Base-by-base conservation (phyloP, 1,139 yeast species). In the Scheffersomyces segobiensis region DNA sequence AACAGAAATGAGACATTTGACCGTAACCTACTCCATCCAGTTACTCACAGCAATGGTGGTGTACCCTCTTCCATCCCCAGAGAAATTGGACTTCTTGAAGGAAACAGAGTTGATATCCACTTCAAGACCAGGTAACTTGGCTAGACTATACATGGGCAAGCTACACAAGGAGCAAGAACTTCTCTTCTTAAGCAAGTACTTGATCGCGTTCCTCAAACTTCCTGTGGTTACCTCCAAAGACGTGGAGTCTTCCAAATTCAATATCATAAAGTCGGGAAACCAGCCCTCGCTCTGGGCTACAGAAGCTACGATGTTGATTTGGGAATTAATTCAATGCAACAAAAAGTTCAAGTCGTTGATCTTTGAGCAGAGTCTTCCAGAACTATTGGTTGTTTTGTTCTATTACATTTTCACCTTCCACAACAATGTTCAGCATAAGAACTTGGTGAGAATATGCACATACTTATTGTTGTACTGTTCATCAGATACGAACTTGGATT, bases 321-420 rank as follows among this genome's bases (percentile, higher is more conserved):
- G 97, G 91, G 97, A 91, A 67, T 72, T 92, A 55, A 75, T 86
- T 49, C 96, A 91, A 69, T 87, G 93, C 64, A 93, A 93, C 71
- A 77, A 76, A 58, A 67, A 68, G 46, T 86, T 87, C 64, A 81
- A 81, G 61, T 68, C 74, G 8, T 75, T 83, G 57, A 75, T 89
- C 46, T 78, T 83, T 1, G 76, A 78, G 22, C 78, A 80, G 53
- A 80, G 79, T 60, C 81, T 86, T 8, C 78, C 82, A 46, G 91
- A 88, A 63, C 71, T 89, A 49, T 71, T 85, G 57, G 74, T 89
- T 0, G 71, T 83, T 1, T 71, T 90, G 50, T 67, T 87, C 14
- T 89, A 83, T 68, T 85, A 89, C 68, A 76, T 91, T 55, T 77
- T 79, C 56, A 83, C 81, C 46, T 87, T 80, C 65, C 65, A 69